Conservation (phyloP, 148 eudicot genomes). For the Amaranthus cruentus region DNA sequence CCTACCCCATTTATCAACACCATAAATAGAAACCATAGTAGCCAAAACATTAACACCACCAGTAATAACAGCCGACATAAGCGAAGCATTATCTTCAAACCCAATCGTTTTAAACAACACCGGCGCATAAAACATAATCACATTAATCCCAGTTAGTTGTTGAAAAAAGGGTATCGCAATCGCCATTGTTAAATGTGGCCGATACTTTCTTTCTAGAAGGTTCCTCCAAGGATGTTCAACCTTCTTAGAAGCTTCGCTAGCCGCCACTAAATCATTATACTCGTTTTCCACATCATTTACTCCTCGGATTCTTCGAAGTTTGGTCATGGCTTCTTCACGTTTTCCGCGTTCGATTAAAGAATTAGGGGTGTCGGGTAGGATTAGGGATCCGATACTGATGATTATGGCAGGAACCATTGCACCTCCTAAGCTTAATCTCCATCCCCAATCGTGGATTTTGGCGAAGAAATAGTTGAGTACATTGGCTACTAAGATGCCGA, state of each 20-base stretch:
- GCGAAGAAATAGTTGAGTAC: conserved; percentile 60
- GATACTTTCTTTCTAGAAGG: conserved; percentile 46
- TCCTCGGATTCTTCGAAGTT: conserved; percentile 53
- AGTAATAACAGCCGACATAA: conserved; percentile 71
- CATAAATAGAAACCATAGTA: conserved; percentile 57
- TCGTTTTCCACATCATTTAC: conserved; percentile 44
- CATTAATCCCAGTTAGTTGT: conserved; percentile 77
- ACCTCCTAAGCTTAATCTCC: conserved; percentile 69
- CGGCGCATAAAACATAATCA: conserved; percentile 76
- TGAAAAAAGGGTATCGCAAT: conserved; percentile 70
- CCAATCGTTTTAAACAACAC: conserved; percentile 72
- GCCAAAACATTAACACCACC: conserved; percentile 65
- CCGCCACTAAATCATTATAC: conserved; percentile 54
- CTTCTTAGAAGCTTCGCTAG: conserved; percentile 52
- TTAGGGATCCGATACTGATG: conserved; percentile 48
- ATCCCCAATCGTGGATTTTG: conserved; percentile 59
- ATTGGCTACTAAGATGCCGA: conserved; percentile 65
- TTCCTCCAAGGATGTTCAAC: conserved; percentile 72
- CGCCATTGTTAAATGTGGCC: conserved; percentile 78
- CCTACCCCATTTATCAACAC: conserved; percentile 69
- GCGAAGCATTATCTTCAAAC: conserved; percentile 54
- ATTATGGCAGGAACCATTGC: conserved; percentile 72
- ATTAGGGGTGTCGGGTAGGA: conserved; percentile 82
- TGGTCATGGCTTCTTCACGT: conserved; percentile 35
- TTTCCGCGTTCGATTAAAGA: conserved; percentile 64